Conservation (phyloP, 75 land plant species). For the Sequoia sempervirens region DNA sequence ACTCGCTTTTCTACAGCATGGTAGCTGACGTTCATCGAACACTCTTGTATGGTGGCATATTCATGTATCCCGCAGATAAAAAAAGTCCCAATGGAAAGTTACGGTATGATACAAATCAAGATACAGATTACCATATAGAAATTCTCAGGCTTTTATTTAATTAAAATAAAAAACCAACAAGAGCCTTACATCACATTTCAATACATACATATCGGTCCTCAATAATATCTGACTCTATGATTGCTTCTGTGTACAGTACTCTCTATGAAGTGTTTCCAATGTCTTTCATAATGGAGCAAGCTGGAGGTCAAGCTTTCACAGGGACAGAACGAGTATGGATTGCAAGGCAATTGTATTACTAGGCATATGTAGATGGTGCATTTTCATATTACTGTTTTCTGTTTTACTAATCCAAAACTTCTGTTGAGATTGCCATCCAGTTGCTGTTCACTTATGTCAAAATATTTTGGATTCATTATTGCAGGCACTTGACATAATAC, state of each 20-base stretch:
- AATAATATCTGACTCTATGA: not conserved
- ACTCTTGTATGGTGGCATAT: slow-evolving; percentile 25
- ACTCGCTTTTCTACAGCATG: slow-evolving; percentile 17
- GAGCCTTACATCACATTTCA: not conserved
- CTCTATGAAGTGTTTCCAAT: slow-evolving; percentile 98
- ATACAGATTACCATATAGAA: slow-evolving; percentile 37
- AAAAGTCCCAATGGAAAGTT: slow-evolving; percentile 39
- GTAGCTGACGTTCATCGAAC: slow-evolving; percentile 34
- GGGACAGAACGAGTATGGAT: slow-evolving; percentile 75
- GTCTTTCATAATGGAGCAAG: slow-evolving; percentile 98
- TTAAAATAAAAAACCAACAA: not conserved
- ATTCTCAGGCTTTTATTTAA: not conserved
- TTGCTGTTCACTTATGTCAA: not conserved
- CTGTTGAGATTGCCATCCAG: not conserved
- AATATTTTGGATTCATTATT: not conserved
- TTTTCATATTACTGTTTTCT: not conserved
- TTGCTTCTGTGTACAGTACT: slow-evolving; percentile 62
- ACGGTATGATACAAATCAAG: slow-evolving; percentile 49
- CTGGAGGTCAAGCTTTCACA: slow-evolving; percentile 95
- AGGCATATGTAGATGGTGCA: not conserved
- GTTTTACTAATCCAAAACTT: not conserved
- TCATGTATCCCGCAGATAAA: slow-evolving; percentile 35
- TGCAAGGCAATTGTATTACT: not conserved
- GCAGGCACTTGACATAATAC: slow-evolving; percentile 92
- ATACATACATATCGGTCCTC: not conserved